Evolutionary conservation across 176 grass and related monocot species (phyloP).

Genomic region (Alloteropsis semialata): DNA sequence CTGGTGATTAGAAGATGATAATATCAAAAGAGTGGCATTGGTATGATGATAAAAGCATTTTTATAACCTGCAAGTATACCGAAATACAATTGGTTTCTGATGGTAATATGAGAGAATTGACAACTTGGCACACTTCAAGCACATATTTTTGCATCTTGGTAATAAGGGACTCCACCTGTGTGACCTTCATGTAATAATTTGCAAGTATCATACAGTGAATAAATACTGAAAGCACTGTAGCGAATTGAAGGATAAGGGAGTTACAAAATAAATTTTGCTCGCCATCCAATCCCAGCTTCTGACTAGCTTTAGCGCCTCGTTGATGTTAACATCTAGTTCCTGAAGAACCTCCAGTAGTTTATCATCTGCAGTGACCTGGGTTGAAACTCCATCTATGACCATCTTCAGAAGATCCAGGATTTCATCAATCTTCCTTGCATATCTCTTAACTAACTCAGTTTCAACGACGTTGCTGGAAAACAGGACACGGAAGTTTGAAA

Average conservation of each 20-base stretch:
- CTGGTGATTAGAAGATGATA: not conserved
- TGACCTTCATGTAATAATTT: constrained; percentile 31
- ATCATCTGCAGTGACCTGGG: constrained; percentile 41
- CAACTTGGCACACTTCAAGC: constrained; percentile 27
- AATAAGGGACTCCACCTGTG: constrained; percentile 31
- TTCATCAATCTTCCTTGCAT: constrained; percentile 37
- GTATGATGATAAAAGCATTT: not conserved
- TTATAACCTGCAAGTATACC: constrained; percentile 43
- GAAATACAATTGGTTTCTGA: not conserved
- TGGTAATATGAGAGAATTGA: constrained; percentile 24
- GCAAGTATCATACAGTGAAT: not conserved
- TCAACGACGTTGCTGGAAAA: constrained; percentile 28
- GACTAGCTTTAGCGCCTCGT: constrained; percentile 36
- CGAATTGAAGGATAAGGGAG: not conserved
- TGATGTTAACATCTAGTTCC: constrained; percentile 29
- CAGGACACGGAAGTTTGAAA: constrained; percentile 34
- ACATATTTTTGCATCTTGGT: constrained; percentile 28
- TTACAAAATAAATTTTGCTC: constrained; percentile 62
- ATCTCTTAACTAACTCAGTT: constrained; percentile 39
- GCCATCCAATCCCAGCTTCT: constrained; percentile 43
- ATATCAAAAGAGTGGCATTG: not conserved
- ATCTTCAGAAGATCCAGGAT: constrained; percentile 32
- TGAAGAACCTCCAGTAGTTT: constrained; percentile 23
- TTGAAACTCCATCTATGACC: constrained; percentile 17
- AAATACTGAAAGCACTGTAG: not conserved